A percentile compares a stretch with the other conserved stretches of the same genome.
Evolutionary conservation across 345 rosid species (phyloP).

Genomic region (Odontarrhena argentea): DNA sequence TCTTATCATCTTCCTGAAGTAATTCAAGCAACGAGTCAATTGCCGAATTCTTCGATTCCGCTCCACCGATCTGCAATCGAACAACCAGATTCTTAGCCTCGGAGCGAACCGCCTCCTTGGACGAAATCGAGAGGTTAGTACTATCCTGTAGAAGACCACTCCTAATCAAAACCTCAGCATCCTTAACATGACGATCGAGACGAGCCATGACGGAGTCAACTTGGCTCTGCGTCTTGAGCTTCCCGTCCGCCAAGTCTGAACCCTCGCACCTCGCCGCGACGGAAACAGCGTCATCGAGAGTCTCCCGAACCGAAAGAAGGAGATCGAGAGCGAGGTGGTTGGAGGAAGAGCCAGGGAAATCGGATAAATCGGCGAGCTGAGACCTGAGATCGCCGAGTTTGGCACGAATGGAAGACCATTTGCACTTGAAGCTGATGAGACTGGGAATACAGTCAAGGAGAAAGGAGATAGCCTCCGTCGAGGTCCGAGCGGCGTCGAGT

Average conservation of each 20-base stretch:
- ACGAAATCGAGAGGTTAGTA: conserved; percentile 29
- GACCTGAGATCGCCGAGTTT: conserved; percentile 64
- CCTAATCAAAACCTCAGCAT: conserved; percentile 61
- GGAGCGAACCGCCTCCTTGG: conserved; percentile 67
- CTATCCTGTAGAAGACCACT: conserved; percentile 60
- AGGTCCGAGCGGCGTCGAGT: conserved; percentile 43
- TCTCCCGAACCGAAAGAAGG: conserved; percentile 48
- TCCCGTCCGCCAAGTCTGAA: conserved; percentile 60
- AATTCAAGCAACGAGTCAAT: conserved; percentile 65
- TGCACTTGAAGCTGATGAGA: conserved; percentile 60
- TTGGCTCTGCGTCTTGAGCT: conserved; percentile 87
- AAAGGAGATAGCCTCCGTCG: conserved; percentile 45
- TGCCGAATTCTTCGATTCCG: conserved; percentile 70
- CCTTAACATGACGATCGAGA: conserved; percentile 67
- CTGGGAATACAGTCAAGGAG: conserved; percentile 51
- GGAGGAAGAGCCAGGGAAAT: conserved; percentile 48
- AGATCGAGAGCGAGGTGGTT: conserved; percentile 64
- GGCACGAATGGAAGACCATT: conserved; percentile 68
- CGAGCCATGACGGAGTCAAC: conserved; percentile 71
- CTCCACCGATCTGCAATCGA: conserved; percentile 77
- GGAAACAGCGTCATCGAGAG: conserved; percentile 57
- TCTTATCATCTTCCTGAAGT: conserved; percentile 73
- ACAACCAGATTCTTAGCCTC: conserved; percentile 72
- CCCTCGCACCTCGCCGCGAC: conserved; percentile 56
- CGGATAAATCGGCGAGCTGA: conserved; percentile 67